Evolutionary conservation across 1,284 basidiomycete species (phyloP), one percentile per base, ranked within the genome.

Genomic region (Microbotryum lychnidis-dioicae): DNA sequence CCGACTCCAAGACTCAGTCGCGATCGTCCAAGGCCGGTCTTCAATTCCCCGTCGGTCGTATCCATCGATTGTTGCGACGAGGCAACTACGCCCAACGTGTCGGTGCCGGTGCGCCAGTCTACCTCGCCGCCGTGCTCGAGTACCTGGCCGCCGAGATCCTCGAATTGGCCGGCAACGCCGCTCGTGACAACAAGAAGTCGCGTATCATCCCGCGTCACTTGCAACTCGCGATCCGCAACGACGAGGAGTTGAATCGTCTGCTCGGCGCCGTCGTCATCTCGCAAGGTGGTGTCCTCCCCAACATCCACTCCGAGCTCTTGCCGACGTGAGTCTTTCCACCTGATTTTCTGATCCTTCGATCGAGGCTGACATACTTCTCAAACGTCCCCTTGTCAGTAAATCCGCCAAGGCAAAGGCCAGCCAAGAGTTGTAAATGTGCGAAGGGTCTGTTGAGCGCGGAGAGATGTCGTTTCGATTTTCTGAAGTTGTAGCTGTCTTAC

Each of bases 151-250:
- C 89, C 56, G 90, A 92, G 77, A 86, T 92, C 71, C 83, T 91
- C 64, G 89, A 91, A 78, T 79, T 91, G 58, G 88, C 89, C 56
- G 89, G 89, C 60, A 89, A 90, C 78, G 88, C 87, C 54, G 76
- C 78, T 72, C 58, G 83, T 67, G 83, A 86, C 72, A 84, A 87
- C 79, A 85, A 85, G 81, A 81, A 91, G 81, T 87, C 89, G 73
- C 89, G 89, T 85, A 91, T 92, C 75, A 87, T 91, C 21, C 90
- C 90, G 62, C 84, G 90, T 75, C 89, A 92, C 77, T 76, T 92
- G 63, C 89, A 92, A 75, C 86, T 92, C 66, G 90, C 90, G 70
- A 91, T 93, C 77, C 83, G 62, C 50, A 70, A 70, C 70, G 75
- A 76, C 51, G 75, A 76, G 69, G 75, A 76, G 72, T 29, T 66